Evolutionary conservation across 805 yeast genomes (phyloP).

Genomic region (Grigorovia transvaalensis): DNA sequence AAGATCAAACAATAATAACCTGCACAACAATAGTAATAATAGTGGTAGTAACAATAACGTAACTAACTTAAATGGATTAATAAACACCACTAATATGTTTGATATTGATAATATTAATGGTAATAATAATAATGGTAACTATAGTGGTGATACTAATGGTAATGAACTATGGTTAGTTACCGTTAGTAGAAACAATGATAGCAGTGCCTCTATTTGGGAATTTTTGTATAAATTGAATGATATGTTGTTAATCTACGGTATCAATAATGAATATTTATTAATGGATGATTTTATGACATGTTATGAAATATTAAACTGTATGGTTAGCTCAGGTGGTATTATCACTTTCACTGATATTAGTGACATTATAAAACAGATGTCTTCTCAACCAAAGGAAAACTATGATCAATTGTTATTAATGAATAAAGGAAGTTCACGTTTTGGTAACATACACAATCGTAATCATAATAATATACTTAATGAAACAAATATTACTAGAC

Average conservation of each 20-base stretch:
- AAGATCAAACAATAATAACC: constrained; percentile 35
- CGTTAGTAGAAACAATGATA: constrained; percentile 81
- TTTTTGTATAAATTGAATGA: constrained; percentile 54
- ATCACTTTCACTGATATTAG: constrained; percentile 21
- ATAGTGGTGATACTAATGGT: background rate
- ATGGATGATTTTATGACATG: constrained; percentile 57
- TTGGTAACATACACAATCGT: background rate
- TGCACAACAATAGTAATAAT: background rate
- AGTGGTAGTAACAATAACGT: background rate
- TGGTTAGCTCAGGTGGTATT: constrained; percentile 31
- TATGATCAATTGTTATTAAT: background rate
- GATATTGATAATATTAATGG: background rate
- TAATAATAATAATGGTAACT: background rate
- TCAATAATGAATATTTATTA: constrained; percentile 37
- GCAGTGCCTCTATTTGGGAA: constrained; percentile 72
- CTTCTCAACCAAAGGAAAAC: constrained; percentile 12
- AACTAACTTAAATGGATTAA: background rate
- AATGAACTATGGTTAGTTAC: constrained; percentile 67
- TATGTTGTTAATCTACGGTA: constrained; percentile 36
- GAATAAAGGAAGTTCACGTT: background rate
- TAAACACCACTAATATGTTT: background rate
- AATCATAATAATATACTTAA: background rate
- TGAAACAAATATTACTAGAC: constrained; percentile 24
- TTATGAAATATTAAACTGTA: constrained; percentile 70
- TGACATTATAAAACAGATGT: constrained; percentile 17